Conservation (phyloP, 805 yeast genomes). For the Starmerella vitae region DNA sequence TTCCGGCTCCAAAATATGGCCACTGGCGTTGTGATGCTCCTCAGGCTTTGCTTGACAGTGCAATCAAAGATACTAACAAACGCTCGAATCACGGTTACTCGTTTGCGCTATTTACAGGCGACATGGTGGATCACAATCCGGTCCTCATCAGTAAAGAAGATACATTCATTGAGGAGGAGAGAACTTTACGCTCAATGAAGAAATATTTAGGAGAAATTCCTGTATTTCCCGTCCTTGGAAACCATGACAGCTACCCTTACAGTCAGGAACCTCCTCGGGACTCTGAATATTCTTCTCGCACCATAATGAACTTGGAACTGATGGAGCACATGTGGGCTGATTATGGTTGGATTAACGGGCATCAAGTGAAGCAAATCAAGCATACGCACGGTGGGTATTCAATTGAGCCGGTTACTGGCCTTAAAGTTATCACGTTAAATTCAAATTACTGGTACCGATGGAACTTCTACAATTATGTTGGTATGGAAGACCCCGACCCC, state of each 20-base stretch:
- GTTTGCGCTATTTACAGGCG: slow-evolving; percentile 60
- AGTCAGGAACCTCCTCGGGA: slow-evolving; percentile 49
- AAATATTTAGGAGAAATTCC: slow-evolving; percentile 38
- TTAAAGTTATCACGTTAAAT: slow-evolving; percentile 49
- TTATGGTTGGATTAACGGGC: slow-evolving; percentile 31
- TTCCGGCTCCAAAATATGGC: slow-evolving; percentile 48
- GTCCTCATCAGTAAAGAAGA: slow-evolving; percentile 36
- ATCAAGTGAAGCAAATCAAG: slow-evolving; percentile 28
- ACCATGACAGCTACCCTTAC: slow-evolving; percentile 62
- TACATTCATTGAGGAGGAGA: slow-evolving; percentile 42
- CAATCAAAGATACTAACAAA: slow-evolving; percentile 33
- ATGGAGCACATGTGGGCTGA: slow-evolving; percentile 39
- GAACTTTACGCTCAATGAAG: slow-evolving; percentile 42
- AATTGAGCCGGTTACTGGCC: slow-evolving; percentile 40
- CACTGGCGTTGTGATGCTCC: slow-evolving; percentile 56
- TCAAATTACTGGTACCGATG: slow-evolving; percentile 55
- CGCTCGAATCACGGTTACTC: slow-evolving; percentile 30
- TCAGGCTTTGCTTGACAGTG: slow-evolving; percentile 43
- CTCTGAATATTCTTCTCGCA: slow-evolving; percentile 33
- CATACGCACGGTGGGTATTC: slow-evolving; percentile 52
- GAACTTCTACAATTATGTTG: slow-evolving; percentile 44
- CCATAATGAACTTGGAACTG: slow-evolving; percentile 37
- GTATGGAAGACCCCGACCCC: slow-evolving; percentile 40
- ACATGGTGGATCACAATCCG: slow-evolving; percentile 52
- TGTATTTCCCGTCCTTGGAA: slow-evolving; percentile 51